Base-by-base conservation (phyloP, 2,329 filamentous ascomycete species). In the Aciculosporium take region DNA sequence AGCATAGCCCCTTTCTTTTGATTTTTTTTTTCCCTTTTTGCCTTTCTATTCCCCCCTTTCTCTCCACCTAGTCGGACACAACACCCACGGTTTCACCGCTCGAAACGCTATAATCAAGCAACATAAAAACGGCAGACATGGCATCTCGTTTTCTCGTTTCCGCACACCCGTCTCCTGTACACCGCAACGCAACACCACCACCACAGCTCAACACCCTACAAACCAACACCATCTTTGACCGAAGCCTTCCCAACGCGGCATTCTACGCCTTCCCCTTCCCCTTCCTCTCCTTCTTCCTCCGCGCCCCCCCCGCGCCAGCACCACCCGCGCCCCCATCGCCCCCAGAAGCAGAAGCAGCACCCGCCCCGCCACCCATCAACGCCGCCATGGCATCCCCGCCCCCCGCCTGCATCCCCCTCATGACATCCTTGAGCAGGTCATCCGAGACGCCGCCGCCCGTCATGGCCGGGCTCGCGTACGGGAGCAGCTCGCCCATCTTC, bases 401-500 rank as follows among this genome's bases (percentile, higher is more conserved):
- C 3, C 61, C 60, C n/a, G n/a, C n/a, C 54, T 71, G 68, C 85
- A 96, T 94, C 66, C 93, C 86, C 55, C 79, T 81, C 88, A 96
- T 94, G 71, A 95, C 94, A 51, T 95, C 88, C 67, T 91, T 86
- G 55, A 96, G 79, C 46, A 95, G 76, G 56, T 96, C 94, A 61
- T 98, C 91, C 47, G 79, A 88, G 9, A 96, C 85, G 28, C 91
- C 91, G 9, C 91, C 91, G 7, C 91, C 91, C 41, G 84, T 91
- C 63, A 96, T 74, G 15, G 87, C 91, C 1, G 88, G 79, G 47
- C 84, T 93, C 56, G 94, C 82, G 48, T 93, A 79, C 18, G 91
- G 91, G 49, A 98, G 57, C 44, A 94, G 77, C 45, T 75, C 77
- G 46, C 77, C 78, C 61, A 96, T 81, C 68, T 94, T 95, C 85